A percentile compares a stretch with the other conserved stretches of the same genome.
Evolutionary conservation across 2,329 filamentous ascomycete genomes (phyloP).

Genomic region (Fusarium bulbicola): DNA sequence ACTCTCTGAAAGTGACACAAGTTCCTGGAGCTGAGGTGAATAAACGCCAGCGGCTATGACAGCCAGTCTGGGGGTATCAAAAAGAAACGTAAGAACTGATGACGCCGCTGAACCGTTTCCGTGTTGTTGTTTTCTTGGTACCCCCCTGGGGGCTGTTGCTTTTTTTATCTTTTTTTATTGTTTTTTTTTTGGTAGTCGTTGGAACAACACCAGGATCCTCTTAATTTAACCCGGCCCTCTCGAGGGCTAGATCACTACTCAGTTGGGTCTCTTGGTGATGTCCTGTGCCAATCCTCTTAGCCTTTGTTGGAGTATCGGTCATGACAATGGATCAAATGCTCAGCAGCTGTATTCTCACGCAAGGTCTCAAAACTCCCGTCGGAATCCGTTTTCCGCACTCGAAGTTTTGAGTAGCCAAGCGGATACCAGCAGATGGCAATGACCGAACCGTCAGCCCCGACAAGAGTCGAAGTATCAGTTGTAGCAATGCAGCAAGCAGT

Average conservation of each 20-base stretch:
- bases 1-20: not conserved
- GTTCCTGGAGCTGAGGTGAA: not conserved
- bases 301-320: too few species aligned
- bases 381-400: rapidly evolving
- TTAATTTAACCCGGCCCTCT: too few species aligned
- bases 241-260: not conserved
- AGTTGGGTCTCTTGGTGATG: not conserved
- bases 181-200: not conserved
- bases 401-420: not conserved
- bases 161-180: not conserved
- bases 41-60: not conserved
- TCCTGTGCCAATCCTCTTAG: not conserved
- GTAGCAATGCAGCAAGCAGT: not conserved
- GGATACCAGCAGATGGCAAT: not conserved
- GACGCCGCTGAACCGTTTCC: not conserved
- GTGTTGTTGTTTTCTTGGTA: not conserved
- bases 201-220: not conserved
- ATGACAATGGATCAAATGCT: not conserved
- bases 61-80: not conserved
- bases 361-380: not conserved
- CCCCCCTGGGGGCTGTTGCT: not conserved
- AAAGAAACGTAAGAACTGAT: not conserved
- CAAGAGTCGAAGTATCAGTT: not conserved
- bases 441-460: not conserved
- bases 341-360: not conserved